Evolutionary conservation across 2,329 filamentous ascomycete genomes (phyloP).

Genomic region (Xylariaceae sp.): DNA sequence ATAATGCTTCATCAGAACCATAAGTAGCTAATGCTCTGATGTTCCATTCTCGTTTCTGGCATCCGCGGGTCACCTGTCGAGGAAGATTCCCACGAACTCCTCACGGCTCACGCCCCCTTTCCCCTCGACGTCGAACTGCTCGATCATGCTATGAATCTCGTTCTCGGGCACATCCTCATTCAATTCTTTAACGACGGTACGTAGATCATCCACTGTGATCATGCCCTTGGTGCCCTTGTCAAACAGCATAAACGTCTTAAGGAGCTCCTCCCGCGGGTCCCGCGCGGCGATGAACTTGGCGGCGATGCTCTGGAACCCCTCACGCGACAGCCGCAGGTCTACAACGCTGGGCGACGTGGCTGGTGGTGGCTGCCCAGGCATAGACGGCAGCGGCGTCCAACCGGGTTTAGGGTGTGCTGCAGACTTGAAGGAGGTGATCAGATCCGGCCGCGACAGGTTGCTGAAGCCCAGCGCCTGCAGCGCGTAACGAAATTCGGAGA

Average conservation of each 20-base stretch:
- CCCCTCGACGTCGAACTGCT: conserved; percentile 94
- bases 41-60: neutral
- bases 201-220: conserved; percentile 86
- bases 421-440: conserved; percentile 79
- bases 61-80: conserved; percentile 37
- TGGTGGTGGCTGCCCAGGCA: conserved; percentile 52
- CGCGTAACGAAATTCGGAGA: conserved; percentile 97
- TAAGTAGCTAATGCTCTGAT: neutral
- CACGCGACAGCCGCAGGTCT: conserved; percentile 74
- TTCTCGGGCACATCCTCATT: conserved; percentile 93
- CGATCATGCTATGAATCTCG: conserved; percentile 94
- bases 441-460: conserved; percentile 83
- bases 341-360: conserved; percentile 62
- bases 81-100: conserved; percentile 68
- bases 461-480: conserved; percentile 90
- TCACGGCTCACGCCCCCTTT: conserved; percentile 79
- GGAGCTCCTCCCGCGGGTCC: conserved; percentile 89
- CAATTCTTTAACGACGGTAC: conserved; percentile 85
- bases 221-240: conserved; percentile 91
- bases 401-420: conserved; percentile 75
- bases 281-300: conserved; percentile 80
- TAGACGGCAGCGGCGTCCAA: conserved; percentile 53
- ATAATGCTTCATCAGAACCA: neutral
- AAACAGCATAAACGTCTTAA: conserved; percentile 90
- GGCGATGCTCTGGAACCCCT: conserved; percentile 76